phyloP scores from a whole-genome alignment of 257 asterid species.

The Solanum bukasovii region DNA sequence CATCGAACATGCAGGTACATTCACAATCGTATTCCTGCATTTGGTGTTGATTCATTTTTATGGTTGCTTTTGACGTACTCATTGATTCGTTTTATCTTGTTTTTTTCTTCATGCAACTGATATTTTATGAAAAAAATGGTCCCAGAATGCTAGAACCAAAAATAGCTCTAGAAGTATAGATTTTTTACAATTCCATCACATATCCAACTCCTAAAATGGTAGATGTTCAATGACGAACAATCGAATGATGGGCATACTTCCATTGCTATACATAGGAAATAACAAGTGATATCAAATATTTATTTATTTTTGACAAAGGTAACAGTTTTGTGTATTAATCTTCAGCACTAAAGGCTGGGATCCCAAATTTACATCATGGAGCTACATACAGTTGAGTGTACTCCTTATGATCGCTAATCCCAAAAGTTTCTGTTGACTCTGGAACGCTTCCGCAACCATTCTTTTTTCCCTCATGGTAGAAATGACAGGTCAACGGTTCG shows the following conservation, averaged over 20 bases:
- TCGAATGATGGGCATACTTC: background rate
- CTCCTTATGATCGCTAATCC: background rate
- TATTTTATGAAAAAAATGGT: background rate
- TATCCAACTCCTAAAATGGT: background rate
- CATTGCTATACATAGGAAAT: background rate
- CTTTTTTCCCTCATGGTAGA: background rate
- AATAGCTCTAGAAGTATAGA: background rate
- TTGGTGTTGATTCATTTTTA: background rate
- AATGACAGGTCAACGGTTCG: background rate
- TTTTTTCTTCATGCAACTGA: background rate
- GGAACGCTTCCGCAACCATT: background rate
- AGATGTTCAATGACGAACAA: background rate
- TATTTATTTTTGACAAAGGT: no score
- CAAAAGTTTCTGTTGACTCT: background rate
- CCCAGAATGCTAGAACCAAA: background rate
- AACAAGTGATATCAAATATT: background rate
- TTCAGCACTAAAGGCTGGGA: no score
- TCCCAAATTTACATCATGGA: no score
- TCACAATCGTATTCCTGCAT: background rate
- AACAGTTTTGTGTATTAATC: no score
- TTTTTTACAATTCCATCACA: background rate
- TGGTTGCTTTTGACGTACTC: background rate
- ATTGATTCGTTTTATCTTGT: background rate
- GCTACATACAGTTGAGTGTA: no score
- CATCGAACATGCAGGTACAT: slow-evolving; percentile 75